Evolutionary conservation across 75 land plant genomes (phyloP), one percentile per base, ranked within the genome.

Genomic region (Larix kaempferi): DNA sequence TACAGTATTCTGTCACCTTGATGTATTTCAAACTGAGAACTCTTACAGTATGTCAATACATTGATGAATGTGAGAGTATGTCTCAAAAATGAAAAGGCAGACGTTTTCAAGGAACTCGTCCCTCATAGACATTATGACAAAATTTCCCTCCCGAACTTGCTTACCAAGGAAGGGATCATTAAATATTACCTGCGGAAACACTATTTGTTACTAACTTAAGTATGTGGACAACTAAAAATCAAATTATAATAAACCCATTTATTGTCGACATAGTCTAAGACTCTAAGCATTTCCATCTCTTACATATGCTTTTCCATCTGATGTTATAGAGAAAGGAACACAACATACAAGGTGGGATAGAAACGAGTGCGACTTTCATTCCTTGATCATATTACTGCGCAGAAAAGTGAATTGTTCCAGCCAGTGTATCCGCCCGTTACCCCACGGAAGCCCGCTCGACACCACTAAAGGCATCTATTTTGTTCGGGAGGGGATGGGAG

Each of bases 21-120:
- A 29, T 29, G 1, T 29, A 29, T 29, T 29, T 29, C 33, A 29
- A 29, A 29, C 33, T 29, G 1, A 29, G 33, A 29, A 29, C 33
- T 29, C 33, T 29, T 29, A 29, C 33, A 0, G 83, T 79, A 97
- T 94, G 75, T 92, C 98, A 67, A 97, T 92, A 35, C 99, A 86
- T 78, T 91, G 98, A 84, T 97, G 99, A 23, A 97, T 97, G 22
- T 91, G 88, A 81, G 95, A 97, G 69, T 94, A 97, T 2, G 93
- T 97, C 86, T 97, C 99, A 83, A 94, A 94, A 61, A 97, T 92
- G 67, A 92, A 94, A n/a, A 97, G 92, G 26, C 95, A 90, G 16
- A 98, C 98, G 87, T 97, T 97, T 81, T 94, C 99, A 71, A 97
- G 83, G 73, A 97, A 97, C 84, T 97, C 99, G 67, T 92, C 99